Evolutionary conservation across 202 grass and related monocot genomes (phyloP).

Genomic region (Zoysia matrella): DNA sequence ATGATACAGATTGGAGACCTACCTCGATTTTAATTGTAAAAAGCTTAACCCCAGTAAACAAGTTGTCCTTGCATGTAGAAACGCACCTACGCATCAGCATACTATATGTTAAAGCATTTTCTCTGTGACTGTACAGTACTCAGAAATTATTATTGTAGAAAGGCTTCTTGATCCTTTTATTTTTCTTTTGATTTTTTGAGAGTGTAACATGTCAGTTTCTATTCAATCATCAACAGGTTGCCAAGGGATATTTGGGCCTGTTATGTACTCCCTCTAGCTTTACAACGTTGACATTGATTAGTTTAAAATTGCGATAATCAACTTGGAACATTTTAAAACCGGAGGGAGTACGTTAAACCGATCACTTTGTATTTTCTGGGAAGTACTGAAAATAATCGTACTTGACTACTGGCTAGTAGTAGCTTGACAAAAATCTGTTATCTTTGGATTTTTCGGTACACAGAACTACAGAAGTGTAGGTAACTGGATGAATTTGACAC

Average conservation of each 20-base stretch:
- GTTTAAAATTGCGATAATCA: no score
- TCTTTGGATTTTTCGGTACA: not conserved
- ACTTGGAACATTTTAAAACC: no score
- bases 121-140: not conserved
- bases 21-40: not conserved
- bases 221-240: not conserved
- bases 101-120: not conserved
- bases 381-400: not conserved
- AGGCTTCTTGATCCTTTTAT: not conserved
- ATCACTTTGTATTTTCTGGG: not conserved
- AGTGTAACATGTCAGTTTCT: not conserved
- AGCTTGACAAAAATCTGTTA: not conserved
- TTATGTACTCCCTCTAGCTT: not conserved
- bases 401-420: not conserved
- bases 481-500: not conserved
- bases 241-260: not conserved
- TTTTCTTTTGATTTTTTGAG: not conserved
- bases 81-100: not conserved
- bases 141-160: not conserved
- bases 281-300: no score
- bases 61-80: not conserved
- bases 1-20: not conserved
- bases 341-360: not conserved
- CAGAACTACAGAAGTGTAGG: not conserved
- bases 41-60: not conserved